Evolutionary conservation across 768 basidiomycete species (phyloP), one percentile per base, ranked within the genome.

Genomic region (Amanita pseudoporphyria): DNA sequence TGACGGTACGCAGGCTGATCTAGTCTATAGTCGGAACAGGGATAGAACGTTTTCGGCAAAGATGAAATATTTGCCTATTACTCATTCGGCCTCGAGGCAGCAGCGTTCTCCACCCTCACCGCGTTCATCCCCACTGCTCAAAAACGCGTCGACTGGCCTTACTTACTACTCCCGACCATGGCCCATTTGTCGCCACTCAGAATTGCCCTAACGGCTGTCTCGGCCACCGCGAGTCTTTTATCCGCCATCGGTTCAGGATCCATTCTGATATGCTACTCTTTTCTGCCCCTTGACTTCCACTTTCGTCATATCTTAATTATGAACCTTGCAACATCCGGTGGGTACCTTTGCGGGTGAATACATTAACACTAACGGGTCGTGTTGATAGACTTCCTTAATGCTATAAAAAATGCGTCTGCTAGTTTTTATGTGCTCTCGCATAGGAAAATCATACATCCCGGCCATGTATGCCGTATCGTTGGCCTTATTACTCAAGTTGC

Each of bases 261-360:
- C 21, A 46, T 53, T n/a, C 41, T 53, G 14, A 16, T 53, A 1
- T 53, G 52, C 39, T 53, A 53, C 16, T 26, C 48, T 13, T 21
- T 53, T 19, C 33, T 53, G 38, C 52, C 52, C 6, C 9, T 53
- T 4, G 40, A 46, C 10, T 37, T n/a, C 2, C 52, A 53, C 38
- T 53, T 53, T 28, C 52, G 52, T 3, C 52, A 53, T 42, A 41
- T 49, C 2, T 41, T 49, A 9, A 53, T 53, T 26, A 32, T 53
- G 30, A 53, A 49, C 28, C 22, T 53, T 12, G 47, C 52, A 3
- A 24, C 48, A 4, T 45, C 52, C 18, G 52, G 52, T 49, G n/a
- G n/a, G n/a, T n/a, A n/a, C n/a, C n/a, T n/a, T n/a, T n/a, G n/a
- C n/a, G n/a, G n/a, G n/a, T n/a, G n/a, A 35, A 28, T 28, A 3